Evolutionary conservation across 371 early-diverging fungal genomes (phyloP).

Genomic region (Mucor racemosus): DNA sequence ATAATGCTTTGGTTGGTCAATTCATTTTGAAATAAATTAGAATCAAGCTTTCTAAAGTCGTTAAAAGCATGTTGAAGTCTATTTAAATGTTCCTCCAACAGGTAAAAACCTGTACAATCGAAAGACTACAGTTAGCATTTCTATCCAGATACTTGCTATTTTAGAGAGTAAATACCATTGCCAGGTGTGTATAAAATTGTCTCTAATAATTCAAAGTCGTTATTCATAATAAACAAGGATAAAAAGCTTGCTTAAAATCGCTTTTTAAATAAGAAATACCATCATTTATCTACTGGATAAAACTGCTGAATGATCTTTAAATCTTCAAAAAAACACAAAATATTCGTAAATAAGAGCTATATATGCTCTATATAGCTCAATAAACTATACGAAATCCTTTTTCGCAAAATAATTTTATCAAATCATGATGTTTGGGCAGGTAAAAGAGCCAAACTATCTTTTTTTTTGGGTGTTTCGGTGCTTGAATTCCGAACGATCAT

Average conservation of each 20-base stretch:
- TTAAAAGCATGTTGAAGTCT: conserved; percentile 8
- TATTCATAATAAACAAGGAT: not conserved
- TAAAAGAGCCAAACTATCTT: too few species aligned
- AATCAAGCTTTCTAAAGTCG: conserved; percentile 22
- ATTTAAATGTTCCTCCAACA: conserved; percentile 9
- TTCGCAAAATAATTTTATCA: too few species aligned
- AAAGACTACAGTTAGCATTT: too few species aligned
- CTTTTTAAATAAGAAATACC: not conserved
- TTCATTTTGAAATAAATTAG: conserved; percentile 26
- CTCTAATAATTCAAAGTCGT: conserved; percentile 39
- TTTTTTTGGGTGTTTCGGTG: too few species aligned
- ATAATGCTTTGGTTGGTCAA: conserved; percentile 39
- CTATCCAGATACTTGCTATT: not conserved
- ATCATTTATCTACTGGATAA: too few species aligned
- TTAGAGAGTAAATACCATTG: conserved; percentile 34
- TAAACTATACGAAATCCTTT: too few species aligned
- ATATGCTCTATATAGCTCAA: too few species aligned
- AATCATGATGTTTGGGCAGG: too few species aligned
- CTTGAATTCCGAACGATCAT: too few species aligned
- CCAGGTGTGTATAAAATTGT: conserved; percentile 58
- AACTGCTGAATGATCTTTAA: too few species aligned
- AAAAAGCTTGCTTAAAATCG: not conserved
- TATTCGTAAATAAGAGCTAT: too few species aligned
- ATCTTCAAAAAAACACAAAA: too few species aligned
- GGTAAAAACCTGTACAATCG: conserved; percentile 18